Base-by-base conservation (phyloP, 345 rosid genomes). In the Viola odorata region DNA sequence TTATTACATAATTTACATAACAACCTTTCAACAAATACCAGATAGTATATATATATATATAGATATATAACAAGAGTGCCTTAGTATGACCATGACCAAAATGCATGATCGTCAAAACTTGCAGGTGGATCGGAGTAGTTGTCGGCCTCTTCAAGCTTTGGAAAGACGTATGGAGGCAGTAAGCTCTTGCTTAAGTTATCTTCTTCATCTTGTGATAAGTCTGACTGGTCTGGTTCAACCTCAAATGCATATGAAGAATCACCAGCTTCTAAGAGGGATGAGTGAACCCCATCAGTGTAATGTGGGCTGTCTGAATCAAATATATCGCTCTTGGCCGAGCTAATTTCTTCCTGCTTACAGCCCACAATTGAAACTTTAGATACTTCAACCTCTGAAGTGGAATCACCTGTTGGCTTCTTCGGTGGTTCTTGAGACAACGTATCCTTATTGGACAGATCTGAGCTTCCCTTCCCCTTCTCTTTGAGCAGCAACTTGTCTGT, bases 221-320 rank as follows among this genome's bases (percentile, higher is more conserved):
- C 72, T 3, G 76, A 73, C 6, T 73, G 76, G 9, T 72, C 76
- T 23, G 68, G 68, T 41, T 67, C 72, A n/a, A n/a, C n/a, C n/a
- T n/a, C n/a, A 40, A 72, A 72, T n/a, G 50, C 68, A 41, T 58
- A 67, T 0, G 76, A 73, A 6, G 76, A 72, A 67, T 72, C 76
- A 3, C 56, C 72, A 1, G 72, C 64, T 37, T 72, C 76, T 32
- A 72, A 17, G 12, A 72, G 56, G 10, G 76, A 72, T 11, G 87
- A 79, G 50, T 73, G 81, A 52, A 74, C 83, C 41, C 83, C 83
- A 37, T 78, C 82, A 1, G 77, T 60, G 69, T 73, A 79, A 76
- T 77, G 80, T 37, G 68, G 72, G 64, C 76, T 67, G 23, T 73
- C 76, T 8, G 76, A 67, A 58, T 73, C 76, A 17, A 73, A 62